Base-by-base conservation (phyloP, 108 stramenopile genomes). In the Cyclotella distinguenda region DNA sequence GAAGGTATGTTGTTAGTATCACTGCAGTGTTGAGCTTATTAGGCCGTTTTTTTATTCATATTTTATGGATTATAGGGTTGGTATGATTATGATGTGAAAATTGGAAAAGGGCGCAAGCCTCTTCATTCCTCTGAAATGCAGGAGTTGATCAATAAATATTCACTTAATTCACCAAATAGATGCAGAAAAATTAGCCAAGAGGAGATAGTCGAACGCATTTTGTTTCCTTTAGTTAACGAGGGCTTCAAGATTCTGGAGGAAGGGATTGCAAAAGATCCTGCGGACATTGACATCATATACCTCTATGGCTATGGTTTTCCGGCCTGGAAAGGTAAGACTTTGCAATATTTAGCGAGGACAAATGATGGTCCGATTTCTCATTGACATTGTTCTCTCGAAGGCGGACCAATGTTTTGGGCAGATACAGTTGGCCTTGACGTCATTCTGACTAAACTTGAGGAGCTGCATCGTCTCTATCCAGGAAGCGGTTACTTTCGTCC, bases 291-390 rank as follows among this genome's bases (percentile, higher is more conserved):
- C 68, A 91, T 97, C 2, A 85, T 97, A 22, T 97, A 94, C 64
- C 66, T 95, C 38, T 88, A 97, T 76, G 98, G 98, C 25, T 99
- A 97, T 70, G 94, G 96, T 18, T 97, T 89, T 82, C 98, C 98
- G 5, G 81, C 80, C 7, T 97, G 84, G 72, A 68, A 83, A 54
- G 98, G 98, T 66, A 34, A 46, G 70, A 22, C 16, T 4, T 18
- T 30, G 11, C 43, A 22, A 56, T 49, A 19, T 11, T 51, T 54
- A 32, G 15, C 21, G 18, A 1, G 6, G 0, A 11, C 35, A 31
- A n/a, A 58, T n/a, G 2, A n/a, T 46, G 18, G n/a, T 35, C 39
- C n/a, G n/a, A n/a, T n/a, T n/a, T n/a, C n/a, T n/a, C n/a, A n/a
- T n/a, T n/a, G n/a, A n/a, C n/a, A n/a, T n/a, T n/a, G n/a, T n/a